Evolutionary conservation across 805 yeast species (phyloP).

Genomic region (Ogataea pignaliae): DNA sequence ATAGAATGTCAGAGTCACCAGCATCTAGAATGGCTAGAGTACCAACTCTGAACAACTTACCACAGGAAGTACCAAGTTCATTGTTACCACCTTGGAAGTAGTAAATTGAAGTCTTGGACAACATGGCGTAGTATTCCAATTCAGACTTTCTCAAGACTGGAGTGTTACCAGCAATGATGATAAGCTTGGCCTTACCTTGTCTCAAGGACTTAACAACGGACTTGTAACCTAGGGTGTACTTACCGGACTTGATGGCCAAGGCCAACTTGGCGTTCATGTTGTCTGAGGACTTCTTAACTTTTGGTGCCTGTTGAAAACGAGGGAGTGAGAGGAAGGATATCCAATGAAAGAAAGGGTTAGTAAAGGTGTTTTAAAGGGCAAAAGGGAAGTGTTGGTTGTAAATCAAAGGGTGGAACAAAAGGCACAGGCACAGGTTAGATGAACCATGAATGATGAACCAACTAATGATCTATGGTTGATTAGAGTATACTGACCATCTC

Average conservation of each 20-base stretch:
- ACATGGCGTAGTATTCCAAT: slow-evolving; percentile 99
- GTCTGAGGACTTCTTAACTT: slow-evolving; percentile 81
- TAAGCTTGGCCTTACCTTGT: slow-evolving; percentile 97
- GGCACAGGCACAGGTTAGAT: too few relatives aligned
- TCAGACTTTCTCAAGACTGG: slow-evolving; percentile 99
- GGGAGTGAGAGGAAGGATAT: slow-evolving; percentile 1
- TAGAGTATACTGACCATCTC: slow-evolving; percentile 88
- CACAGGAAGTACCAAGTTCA: slow-evolving; percentile 99
- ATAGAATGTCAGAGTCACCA: slow-evolving; percentile 99
- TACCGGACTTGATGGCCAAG: slow-evolving; percentile 98
- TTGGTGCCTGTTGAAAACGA: slow-evolving; percentile 74
- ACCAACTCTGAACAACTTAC: slow-evolving; percentile 99
- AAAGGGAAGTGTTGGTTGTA: not conserved
- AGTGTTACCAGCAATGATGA: slow-evolving; percentile 98
- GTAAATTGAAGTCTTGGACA: slow-evolving; percentile 94
- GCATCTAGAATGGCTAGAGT: slow-evolving; percentile 93
- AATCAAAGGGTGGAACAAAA: too few relatives aligned
- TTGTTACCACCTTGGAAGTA: slow-evolving; percentile 99
- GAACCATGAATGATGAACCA: too few relatives aligned
- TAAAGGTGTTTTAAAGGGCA: slow-evolving; percentile 15
- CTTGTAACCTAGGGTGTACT: slow-evolving; percentile 99
- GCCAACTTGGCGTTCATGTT: slow-evolving; percentile 97
- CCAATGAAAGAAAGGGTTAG: slow-evolving; percentile 39
- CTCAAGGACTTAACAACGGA: slow-evolving; percentile 97
- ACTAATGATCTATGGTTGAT: not conserved